phyloP scores from a whole-genome alignment of 371 early-diverging fungal genomes.

The Blastocladiella emersonii region DNA sequence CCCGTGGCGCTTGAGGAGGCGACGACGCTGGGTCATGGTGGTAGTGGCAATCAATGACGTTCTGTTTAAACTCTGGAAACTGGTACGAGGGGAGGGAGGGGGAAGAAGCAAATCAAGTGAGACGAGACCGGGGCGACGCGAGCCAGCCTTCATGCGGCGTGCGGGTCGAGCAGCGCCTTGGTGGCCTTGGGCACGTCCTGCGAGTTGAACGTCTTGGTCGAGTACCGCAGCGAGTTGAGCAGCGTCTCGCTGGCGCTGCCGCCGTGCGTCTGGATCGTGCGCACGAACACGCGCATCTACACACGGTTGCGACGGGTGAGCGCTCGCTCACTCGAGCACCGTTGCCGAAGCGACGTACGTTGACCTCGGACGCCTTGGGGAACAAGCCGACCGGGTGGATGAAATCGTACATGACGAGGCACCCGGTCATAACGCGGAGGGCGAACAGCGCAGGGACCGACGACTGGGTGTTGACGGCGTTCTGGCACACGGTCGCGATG shows the following conservation, averaged over 20 bases:
- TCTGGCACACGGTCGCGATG: slow-evolving; percentile 50
- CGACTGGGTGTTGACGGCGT: slow-evolving; percentile 45
- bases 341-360: slow-evolving; percentile 61
- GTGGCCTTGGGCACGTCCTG: slow-evolving; percentile 61
- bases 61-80: too few relatives aligned
- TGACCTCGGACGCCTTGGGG: slow-evolving; percentile 55
- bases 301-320: not conserved
- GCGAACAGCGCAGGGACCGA: slow-evolving; percentile 35
- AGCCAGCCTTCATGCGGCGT: too few relatives aligned
- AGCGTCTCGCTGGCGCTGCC: slow-evolving; percentile 36
- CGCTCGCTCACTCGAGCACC: slow-evolving; percentile 62
- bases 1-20: too few relatives aligned
- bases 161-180: slow-evolving; percentile 36
- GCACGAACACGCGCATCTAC: slow-evolving; percentile 49
- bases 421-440: slow-evolving; percentile 71
- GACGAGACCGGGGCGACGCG: too few relatives aligned
- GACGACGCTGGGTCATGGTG: too few relatives aligned
- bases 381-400: slow-evolving; percentile 67
- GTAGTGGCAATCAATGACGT: too few relatives aligned
- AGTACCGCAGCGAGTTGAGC: slow-evolving; percentile 58
- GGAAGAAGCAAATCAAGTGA: too few relatives aligned
- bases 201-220: slow-evolving; percentile 66
- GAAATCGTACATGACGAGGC: slow-evolving; percentile 81
- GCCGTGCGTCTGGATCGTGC: slow-evolving; percentile 49
- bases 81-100: too few relatives aligned